A percentile compares a stretch with the other conserved stretches of the same genome.
Conservation (phyloP, 306 rosid species). For the Dalbergia cochinchinensis region DNA sequence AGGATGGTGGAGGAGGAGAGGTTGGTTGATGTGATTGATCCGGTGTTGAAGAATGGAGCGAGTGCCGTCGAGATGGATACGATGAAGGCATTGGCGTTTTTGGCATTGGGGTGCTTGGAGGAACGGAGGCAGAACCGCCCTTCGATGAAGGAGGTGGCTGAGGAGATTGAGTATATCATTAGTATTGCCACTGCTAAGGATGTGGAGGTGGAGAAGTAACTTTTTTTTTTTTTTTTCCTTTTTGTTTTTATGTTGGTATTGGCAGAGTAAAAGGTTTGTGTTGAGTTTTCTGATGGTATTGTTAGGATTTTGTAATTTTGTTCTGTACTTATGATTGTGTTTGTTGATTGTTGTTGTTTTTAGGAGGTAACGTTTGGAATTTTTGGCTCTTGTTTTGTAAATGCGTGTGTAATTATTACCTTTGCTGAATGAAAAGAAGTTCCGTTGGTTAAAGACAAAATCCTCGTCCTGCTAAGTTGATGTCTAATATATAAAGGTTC, state of each 20-base stretch:
- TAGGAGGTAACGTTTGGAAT: slow-evolving; percentile 26
- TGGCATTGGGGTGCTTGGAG: slow-evolving; percentile 86
- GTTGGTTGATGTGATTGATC: slow-evolving; percentile 68
- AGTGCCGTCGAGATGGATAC: slow-evolving; percentile 68
- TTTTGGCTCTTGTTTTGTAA: slow-evolving; percentile 35
- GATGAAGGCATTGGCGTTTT: slow-evolving; percentile 75
- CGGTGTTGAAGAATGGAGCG: slow-evolving; percentile 62
- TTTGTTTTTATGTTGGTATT: not conserved
- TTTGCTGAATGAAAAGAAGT: slow-evolving; percentile 3
- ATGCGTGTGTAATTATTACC: not conserved
- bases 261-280: not conserved
- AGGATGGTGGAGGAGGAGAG: slow-evolving; percentile 67
- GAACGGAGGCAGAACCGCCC: slow-evolving; percentile 84
- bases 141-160: slow-evolving; percentile 80
- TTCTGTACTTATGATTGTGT: not conserved
- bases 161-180: slow-evolving; percentile 80
- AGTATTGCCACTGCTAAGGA: slow-evolving; percentile 63
- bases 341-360: slow-evolving; percentile 16
- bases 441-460: not conserved
- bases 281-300: not conserved
- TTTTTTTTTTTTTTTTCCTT: not conserved
- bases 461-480: not conserved
- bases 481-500: not conserved
- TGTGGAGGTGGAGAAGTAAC: slow-evolving; percentile 31
- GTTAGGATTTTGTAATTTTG: slow-evolving; percentile 1